A percentile compares a stretch with the other conserved stretches of the same genome.
These are phyloP conservation scores for Crithidia expoeki DNA, from an alignment of 208 protist species.

Conservation along the genomic window DNA sequence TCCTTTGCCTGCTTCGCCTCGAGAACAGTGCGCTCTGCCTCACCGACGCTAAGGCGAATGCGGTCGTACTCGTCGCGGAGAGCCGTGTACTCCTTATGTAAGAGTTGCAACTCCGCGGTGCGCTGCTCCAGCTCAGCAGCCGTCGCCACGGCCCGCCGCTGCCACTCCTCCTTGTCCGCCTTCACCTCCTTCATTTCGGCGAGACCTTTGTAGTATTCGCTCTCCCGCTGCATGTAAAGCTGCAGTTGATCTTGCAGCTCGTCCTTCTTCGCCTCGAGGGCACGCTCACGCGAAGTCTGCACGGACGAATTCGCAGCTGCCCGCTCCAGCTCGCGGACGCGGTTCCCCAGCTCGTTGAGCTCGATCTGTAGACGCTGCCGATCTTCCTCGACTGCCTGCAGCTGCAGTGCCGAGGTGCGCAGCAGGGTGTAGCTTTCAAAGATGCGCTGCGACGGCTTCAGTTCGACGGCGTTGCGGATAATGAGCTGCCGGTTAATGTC, in stretches of 20 bases:
- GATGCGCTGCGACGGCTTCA: slow-evolving; percentile 49
- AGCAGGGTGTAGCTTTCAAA: slow-evolving; percentile 51
- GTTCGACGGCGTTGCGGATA: slow-evolving; percentile 59
- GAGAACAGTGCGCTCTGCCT: slow-evolving; percentile 44
- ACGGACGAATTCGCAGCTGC: slow-evolving; percentile 42
- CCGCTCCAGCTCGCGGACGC: slow-evolving; percentile 59
- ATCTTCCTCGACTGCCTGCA: slow-evolving; percentile 45
- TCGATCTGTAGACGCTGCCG: slow-evolving; percentile 40
- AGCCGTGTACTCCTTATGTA: slow-evolving; percentile 68
- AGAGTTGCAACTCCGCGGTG: slow-evolving; percentile 53
- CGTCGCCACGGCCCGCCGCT: slow-evolving; percentile 9
- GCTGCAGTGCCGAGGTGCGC: slow-evolving; percentile 36
- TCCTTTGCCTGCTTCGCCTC: slow-evolving; percentile 44
- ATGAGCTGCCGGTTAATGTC: slow-evolving; percentile 51
- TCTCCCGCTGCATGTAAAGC: slow-evolving; percentile 49
- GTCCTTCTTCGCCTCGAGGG: slow-evolving; percentile 48
- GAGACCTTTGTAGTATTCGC: slow-evolving; percentile 56
- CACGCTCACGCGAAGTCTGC: slow-evolving; percentile 49
- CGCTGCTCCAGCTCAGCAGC: slow-evolving; percentile 43
- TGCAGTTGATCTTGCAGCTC: slow-evolving; percentile 54
- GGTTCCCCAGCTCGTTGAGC: slow-evolving; percentile 36
- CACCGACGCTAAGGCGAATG: slow-evolving; percentile 40
- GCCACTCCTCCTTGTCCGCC: slow-evolving; percentile 29
- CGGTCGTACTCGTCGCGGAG: slow-evolving; percentile 63
- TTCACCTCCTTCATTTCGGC: slow-evolving; percentile 37